phyloP scores from a whole-genome alignment of 352 stramenopile genomes.

The Globisporangium orthogonon region DNA sequence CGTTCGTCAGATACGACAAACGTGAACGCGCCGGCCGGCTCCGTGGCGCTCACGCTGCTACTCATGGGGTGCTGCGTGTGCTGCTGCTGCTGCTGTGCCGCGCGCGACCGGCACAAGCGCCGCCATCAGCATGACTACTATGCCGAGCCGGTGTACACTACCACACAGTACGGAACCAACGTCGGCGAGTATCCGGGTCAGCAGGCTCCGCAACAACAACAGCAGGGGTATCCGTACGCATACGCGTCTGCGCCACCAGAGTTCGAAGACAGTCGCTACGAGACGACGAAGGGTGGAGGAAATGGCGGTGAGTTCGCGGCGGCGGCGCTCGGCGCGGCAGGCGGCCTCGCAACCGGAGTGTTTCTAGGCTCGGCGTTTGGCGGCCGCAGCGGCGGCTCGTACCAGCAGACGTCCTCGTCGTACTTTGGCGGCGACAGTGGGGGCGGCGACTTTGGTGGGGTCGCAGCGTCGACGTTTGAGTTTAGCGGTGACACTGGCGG shows the following conservation, averaged over 20 bases:
- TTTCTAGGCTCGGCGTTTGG: slow-evolving; percentile 39
- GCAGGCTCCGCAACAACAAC: neutral
- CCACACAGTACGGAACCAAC: slow-evolving; percentile 31
- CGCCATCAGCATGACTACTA: slow-evolving; percentile 26
- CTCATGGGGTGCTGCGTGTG: slow-evolving; percentile 37
- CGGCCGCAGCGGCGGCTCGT: slow-evolving; percentile 13
- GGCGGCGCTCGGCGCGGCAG: slow-evolving; percentile 37
- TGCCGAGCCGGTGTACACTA: slow-evolving; percentile 16
- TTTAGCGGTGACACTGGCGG: slow-evolving; percentile 55
- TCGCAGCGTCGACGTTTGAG: slow-evolving; percentile 29
- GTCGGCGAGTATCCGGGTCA: slow-evolving; percentile 1
- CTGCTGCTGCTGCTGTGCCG: slow-evolving; percentile 55
- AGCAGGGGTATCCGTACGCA: slow-evolving; percentile 30
- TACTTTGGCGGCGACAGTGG: slow-evolving; percentile 38
- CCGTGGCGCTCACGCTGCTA: slow-evolving; percentile 17
- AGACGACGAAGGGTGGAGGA: slow-evolving; percentile 10
- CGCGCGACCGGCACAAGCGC: slow-evolving; percentile 15
- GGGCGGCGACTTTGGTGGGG: slow-evolving; percentile 14
- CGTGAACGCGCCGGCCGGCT: slow-evolving; percentile 15
- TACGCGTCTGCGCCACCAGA: slow-evolving; percentile 40
- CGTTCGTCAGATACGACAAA: slow-evolving; percentile 11
- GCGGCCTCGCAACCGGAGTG: slow-evolving; percentile 41
- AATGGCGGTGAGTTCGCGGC: slow-evolving; percentile 19
- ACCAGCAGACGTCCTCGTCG: slow-evolving; percentile 13
- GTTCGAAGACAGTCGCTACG: slow-evolving; percentile 8